Evolutionary conservation across 768 basidiomycete genomes (phyloP), one percentile per base, ranked within the genome.

Genomic region (Porphyrellus cyaneotinctus): DNA sequence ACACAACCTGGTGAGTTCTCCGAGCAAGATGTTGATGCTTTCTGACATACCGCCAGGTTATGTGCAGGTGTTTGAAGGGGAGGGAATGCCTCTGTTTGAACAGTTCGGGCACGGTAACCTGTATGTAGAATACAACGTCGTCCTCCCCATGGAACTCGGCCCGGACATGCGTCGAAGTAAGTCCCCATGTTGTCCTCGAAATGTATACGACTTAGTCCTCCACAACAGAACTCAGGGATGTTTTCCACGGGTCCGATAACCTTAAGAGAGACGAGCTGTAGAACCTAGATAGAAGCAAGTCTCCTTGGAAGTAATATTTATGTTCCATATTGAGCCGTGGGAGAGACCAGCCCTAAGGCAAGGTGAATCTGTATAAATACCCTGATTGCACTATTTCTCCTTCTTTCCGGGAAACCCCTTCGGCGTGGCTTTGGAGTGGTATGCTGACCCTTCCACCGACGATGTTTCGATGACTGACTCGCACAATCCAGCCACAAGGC

Each of bases 121-220:
- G 43, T 98, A 83, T 62, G 78, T 99, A 48, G 95, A 97, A 69
- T 99, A 95, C 72, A 91, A 82, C 51, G 91, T 99, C 44, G 85
- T 98, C 17, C 71, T 99, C 49, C 97, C 97, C 4, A 71, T 79
- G 44, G 78, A 85, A 49, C 70, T 99, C 31, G 76, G 84, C 43
- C 63, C 80, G 44, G 79, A 85, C 44, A 81, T 81, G 54, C 83
- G 83, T 61, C 79, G 75, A 66, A 90, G 95, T 97, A 66, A 78
- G 93, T 79, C 18, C 17, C 30, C 23, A 38, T 42, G 36, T 10
- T 46, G 4, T 46, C 45, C 43, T 18, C 2, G 14, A 7, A 14
- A 17, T 20, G 14, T 1, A 24, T 23, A n/a, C 45, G 47, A 42
- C 61, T 53, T 14, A 65, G 46, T 52, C 47, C 41, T 42, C 49